Base-by-base conservation (phyloP, 2,329 filamentous ascomycete species). In the Sordariomycetes sp. region DNA sequence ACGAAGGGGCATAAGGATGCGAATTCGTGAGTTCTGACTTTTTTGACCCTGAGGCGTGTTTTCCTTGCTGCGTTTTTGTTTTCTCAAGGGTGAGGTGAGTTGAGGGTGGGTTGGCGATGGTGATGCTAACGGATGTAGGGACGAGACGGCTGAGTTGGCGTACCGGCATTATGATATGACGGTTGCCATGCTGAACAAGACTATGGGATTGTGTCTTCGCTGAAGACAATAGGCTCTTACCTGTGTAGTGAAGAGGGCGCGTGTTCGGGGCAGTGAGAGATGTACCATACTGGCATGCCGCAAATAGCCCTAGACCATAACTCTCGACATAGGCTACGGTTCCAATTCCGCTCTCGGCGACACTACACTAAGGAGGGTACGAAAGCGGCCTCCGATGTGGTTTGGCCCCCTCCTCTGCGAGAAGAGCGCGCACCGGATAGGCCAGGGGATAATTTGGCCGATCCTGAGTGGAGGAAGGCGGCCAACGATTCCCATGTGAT, bases 181-280 rank as follows among this genome's bases (percentile, higher is more conserved):
- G 8, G 67, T 91, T 53, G 76, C 75, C 20, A 87, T 87, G 85
- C 73, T 91, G 57, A 90, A 91, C 65, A 81, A 85, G 66, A 84
- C 77, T 7, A 84, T 90, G 84, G 79, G 80, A 1, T 66, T 89
- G 50, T 87, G 84, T 65, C 66, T 86, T 59, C 76, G 79, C 59
- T 81, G 67, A 72, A 8, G 39, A 45, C 39, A 17, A 17, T 45
- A 17, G 13, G 13, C 6, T 45, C 39, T 45, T 45, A 17, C 39
- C 15, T 7, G 13, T 7, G 39, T 17, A 36, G 17, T 22, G 10
- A 17, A 22, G 3, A 20, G 42, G 25, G 24, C 25, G 12, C 10
- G 2, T 50, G 12, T 22, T 24, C n/a, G 8, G 10, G 45, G 45
- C 12, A 50, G 24, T 24, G 45, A 50, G 15, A 22, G 20, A 24